phyloP scores from a whole-genome alignment of 495 filamentous ascomycete species.

The Trichoderma parareesei region DNA sequence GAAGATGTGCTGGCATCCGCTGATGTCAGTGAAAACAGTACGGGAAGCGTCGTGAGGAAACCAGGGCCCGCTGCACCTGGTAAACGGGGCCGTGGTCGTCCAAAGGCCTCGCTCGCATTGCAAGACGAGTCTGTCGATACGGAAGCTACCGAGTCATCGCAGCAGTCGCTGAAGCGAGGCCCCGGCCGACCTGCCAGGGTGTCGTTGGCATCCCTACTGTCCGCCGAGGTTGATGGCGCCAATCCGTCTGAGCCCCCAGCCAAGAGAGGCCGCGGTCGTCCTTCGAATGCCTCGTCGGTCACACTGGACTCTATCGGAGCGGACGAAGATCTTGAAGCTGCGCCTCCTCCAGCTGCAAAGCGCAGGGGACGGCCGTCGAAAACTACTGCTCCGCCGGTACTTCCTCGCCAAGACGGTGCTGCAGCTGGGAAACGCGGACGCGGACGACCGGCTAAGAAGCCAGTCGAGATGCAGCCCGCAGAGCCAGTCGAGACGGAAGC shows the following conservation, averaged over 20 bases:
- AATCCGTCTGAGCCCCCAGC: background rate
- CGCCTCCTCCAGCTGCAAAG: slow-evolving; percentile 9
- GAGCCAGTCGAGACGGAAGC: slow-evolving; percentile 16
- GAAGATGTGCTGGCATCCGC: slow-evolving; percentile 24
- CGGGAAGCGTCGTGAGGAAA: slow-evolving; percentile 30
- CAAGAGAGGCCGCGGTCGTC: slow-evolving; percentile 13
- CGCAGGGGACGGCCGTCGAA: background rate
- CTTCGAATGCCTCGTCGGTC: slow-evolving; percentile 6
- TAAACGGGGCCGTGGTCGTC: background rate
- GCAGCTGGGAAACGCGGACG: slow-evolving; percentile 4
- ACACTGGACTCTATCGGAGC: background rate
- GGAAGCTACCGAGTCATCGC: slow-evolving; percentile 25
- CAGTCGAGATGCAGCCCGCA: slow-evolving; percentile 12
- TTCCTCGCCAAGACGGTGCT: background rate
- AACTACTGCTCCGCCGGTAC: background rate
- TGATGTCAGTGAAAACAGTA: slow-evolving; percentile 35
- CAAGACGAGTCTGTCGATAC: slow-evolving; percentile 5
- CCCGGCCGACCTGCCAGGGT: slow-evolving; percentile 26
- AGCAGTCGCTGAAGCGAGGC: slow-evolving; percentile 17
- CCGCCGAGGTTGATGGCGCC: slow-evolving; percentile 1
- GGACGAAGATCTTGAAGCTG: slow-evolving; percentile 16
- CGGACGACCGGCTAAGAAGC: slow-evolving; percentile 14
- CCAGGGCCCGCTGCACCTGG: slow-evolving; percentile 21
- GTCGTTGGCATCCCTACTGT: slow-evolving; percentile 16
- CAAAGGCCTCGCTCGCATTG: background rate